phyloP scores from a whole-genome alignment of 495 filamentous ascomycete genomes.

The Podospora didyma region DNA sequence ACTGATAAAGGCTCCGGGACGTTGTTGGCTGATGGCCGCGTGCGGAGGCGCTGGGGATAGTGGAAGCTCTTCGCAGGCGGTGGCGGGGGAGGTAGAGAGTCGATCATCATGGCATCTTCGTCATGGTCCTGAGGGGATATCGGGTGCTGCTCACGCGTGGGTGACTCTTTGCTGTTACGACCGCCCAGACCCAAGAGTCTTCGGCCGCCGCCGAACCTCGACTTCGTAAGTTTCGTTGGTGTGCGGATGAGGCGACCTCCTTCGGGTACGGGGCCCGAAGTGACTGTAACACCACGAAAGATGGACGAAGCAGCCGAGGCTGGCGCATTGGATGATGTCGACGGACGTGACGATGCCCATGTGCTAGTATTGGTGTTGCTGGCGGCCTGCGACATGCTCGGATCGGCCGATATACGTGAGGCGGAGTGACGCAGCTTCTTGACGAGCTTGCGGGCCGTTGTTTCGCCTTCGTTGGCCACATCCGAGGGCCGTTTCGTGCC shows the following conservation, averaged over 20 bases:
- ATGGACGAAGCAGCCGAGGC: not conserved
- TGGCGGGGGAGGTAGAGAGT: slow-evolving; percentile 4
- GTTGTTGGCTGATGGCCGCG: not conserved
- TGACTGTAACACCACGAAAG: not conserved
- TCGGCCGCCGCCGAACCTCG: not conserved
- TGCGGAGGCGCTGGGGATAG: slow-evolving; percentile 15
- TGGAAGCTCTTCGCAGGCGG: slow-evolving; percentile 13
- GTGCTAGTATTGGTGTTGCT: not conserved
- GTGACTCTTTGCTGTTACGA: not conserved
- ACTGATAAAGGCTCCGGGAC: slow-evolving; percentile 19
- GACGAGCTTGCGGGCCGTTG: slow-evolving; percentile 28
- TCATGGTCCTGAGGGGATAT: not conserved
- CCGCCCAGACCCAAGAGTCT: not conserved
- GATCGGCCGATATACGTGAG: slow-evolving; percentile 17
- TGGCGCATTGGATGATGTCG: slow-evolving; percentile 6
- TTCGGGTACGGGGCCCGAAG: not conserved
- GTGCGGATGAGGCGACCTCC: not conserved
- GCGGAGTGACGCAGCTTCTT: slow-evolving; percentile 33
- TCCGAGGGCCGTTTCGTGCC: slow-evolving; percentile 24
- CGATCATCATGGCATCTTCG: slow-evolving; percentile 15
- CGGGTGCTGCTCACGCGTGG: slow-evolving; percentile 1
- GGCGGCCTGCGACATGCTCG: not conserved
- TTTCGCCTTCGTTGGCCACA: slow-evolving; percentile 10
- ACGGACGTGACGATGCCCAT: slow-evolving; percentile 6
- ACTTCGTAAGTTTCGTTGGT: not conserved